Percentiles rank a stretch among this genome's conserved stretches.
Evolutionary conservation across 78 protist species (phyloP).

Genomic region (Dictyostelium intermedium): DNA sequence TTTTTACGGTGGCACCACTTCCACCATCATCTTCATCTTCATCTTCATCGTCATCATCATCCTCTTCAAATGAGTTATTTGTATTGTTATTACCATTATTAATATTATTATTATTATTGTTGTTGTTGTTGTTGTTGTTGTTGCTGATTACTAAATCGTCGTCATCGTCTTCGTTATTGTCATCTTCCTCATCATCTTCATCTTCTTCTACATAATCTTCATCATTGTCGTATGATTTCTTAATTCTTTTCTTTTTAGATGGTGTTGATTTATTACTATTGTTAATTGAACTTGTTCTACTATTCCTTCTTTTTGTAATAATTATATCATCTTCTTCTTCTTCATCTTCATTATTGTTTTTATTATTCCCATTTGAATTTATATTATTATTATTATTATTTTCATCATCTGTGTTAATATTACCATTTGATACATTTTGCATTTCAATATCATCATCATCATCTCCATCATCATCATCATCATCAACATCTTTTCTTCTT

Average conservation of each 20-base stretch:
- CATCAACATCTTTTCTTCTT: background rate
- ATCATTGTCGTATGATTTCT: background rate
- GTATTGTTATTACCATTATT: background rate
- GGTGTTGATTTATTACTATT: conserved; percentile 1
- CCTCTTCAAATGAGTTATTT: background rate
- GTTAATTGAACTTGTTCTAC: background rate
- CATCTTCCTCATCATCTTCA: background rate
- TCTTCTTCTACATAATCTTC: background rate
- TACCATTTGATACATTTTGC: background rate
- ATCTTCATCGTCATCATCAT: conserved; percentile 10
- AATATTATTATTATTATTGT: background rate
- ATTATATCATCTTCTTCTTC: background rate
- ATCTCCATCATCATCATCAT: background rate
- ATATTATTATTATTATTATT: background rate
- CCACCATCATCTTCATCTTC: background rate
- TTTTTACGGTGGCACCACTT: background rate
- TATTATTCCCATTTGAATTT: background rate
- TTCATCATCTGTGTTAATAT: background rate
- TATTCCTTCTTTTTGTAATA: background rate
- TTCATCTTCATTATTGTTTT: background rate
- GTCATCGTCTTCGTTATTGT: background rate
- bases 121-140: background rate
- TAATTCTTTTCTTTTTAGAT: background rate
- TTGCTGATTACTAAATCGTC: background rate
- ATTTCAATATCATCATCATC: background rate